Base-by-base conservation (phyloP, 2,329 filamentous ascomycete genomes). In the Phialophora chinensis region DNA sequence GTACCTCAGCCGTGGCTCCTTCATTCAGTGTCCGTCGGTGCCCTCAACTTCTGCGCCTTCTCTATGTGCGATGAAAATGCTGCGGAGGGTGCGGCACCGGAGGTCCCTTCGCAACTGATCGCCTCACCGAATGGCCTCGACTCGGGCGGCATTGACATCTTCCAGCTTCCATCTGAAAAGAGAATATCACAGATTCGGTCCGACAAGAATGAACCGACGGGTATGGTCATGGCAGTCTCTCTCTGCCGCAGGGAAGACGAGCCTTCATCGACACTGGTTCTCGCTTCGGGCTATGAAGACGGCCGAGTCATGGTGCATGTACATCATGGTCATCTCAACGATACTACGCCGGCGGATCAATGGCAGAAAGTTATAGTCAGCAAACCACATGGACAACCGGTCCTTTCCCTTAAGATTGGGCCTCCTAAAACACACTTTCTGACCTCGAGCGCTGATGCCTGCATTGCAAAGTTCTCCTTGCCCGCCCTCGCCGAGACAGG, bases 1-100 rank as follows among this genome's bases (percentile, higher is more conserved):
- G 58, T 85, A 80, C 69, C 38, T 17, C 85, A 89, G 73, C 95
- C 95, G 33, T 96, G 92, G 92, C 81, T 97, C n/a, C 78, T 97
- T 25, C 87, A 97, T 77, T 86, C 91, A 3, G 81, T 99, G 4
- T 84, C 91, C 4, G 92, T 98, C 52, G 97, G 97, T 75, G 92
- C 94, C 1, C 86, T 98, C 80, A 99, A 98, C 75, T 99, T 98
- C 76, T 99, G 95, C 76, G 86, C 90, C 1, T 97, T 97, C 76
- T 85, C 90, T 1, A 84, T 85, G 68, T 89, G 89, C 75, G 66
- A 81, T 66, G 75, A 79, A 55, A 6, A 20, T 25, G 74, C 52
- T 66, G 67, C 7, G 4, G 33, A 38, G 25, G 17, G 23, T 31
- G 27, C 25, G 17, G 23, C 47, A 29, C 29, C 7, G 6, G 14